Evolutionary conservation across 352 stramenopile genomes (phyloP).

Genomic region (Blastocystis sp.): DNA sequence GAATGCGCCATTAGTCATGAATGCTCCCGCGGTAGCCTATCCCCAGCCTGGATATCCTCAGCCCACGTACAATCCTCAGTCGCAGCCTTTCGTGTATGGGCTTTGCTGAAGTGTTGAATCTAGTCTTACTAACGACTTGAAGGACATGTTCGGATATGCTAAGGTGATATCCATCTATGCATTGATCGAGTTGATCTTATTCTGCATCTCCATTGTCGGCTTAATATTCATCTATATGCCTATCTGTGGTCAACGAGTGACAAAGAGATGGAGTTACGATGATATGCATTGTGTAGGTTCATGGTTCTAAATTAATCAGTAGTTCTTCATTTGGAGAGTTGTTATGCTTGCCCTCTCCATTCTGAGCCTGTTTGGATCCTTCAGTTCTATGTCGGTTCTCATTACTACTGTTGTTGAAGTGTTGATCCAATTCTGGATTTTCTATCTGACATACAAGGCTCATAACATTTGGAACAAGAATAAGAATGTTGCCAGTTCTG

Average conservation of each 20-base stretch:
- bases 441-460: background rate
- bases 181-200: background rate
- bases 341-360: background rate
- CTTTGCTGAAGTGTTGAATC: background rate
- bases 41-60: conserved; percentile 7
- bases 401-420: background rate
- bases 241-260: conserved; percentile 9
- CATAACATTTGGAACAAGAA: background rate
- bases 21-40: background rate
- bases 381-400: background rate
- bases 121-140: background rate
- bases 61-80: background rate
- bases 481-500: background rate
- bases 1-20: too few relatives aligned
- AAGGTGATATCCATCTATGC: background rate
- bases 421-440: background rate
- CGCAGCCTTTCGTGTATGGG: background rate
- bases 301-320: background rate
- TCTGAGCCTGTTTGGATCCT: background rate
- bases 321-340: conserved; percentile 1
- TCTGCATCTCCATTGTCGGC: background rate
- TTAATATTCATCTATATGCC: conserved; percentile 31
- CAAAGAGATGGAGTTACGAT: background rate
- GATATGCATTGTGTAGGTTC: background rate
- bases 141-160: conserved; percentile 28